Evolutionary conservation across 2,329 filamentous ascomycete genomes (phyloP), one percentile per base, ranked within the genome.

Genomic region (Penicillium sp.): DNA sequence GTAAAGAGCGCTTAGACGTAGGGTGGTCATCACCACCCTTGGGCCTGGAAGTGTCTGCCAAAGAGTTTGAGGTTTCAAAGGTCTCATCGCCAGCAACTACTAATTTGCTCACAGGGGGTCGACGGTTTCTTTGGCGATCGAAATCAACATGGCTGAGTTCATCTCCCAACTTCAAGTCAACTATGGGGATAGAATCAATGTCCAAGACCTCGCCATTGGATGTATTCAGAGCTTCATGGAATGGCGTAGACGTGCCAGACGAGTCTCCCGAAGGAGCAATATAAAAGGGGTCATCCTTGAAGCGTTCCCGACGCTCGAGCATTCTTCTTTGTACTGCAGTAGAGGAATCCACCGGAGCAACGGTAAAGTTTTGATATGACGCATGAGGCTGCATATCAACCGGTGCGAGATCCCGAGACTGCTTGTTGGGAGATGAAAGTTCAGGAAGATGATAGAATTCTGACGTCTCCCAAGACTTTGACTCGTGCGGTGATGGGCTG

Each of bases 251-350:
- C 6, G 79, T 78, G 31, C 81, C 80, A 4, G 80, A 81, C 0
- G 72, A 70, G 37, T 71, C 73, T 24, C 74, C 75, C 33, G 71
- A 71, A 7, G 72, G 69, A 22, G 75, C 76, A 62, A 98, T 97
- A 64, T 98, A 98, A 67, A 95, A 98, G 0, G 93, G 93, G 61
- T 98, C 93, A 63, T 97, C 91, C 58, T 80, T 86, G 67, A 95
- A 88, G 49, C 88, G 81, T 64, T 95, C 89, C 49, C 78, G 72
- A 10, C 90, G 80, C 63, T 95, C 88, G 4, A 84, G 81, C 59
- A 84, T 87, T 54, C 87, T 80, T 54, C 83, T 78, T 4, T 87
- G 85, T 37, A 87, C 66, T 41, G 88, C 87, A 59, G 88, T 84
- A 1, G 84, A 75, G 53, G 91, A 86, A 29, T 90, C 82, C 48